These are phyloP conservation scores for Dendrocalamus sinicus DNA, from an alignment of 176 grass and related monocot species.

Conservation along the genomic window DNA sequence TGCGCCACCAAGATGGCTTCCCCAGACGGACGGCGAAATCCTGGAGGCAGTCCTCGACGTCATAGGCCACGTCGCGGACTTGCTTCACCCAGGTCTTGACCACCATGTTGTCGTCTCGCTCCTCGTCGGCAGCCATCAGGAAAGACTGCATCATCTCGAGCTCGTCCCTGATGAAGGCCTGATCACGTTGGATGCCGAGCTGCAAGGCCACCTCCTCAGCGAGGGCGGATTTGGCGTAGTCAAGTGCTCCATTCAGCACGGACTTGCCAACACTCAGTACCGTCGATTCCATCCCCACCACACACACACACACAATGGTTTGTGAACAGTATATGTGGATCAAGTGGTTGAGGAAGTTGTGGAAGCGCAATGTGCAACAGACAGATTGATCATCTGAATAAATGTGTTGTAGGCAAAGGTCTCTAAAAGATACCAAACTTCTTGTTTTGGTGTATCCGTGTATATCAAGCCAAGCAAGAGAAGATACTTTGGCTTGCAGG, in stretches of 20 bases:
- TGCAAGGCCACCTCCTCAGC: constrained; percentile 43
- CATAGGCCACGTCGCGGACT: constrained; percentile 46
- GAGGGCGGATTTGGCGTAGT: background rate
- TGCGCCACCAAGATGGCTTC: constrained; percentile 4
- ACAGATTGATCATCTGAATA: background rate
- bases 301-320: background rate
- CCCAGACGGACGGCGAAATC: background rate
- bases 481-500: background rate
- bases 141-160: constrained; percentile 53
- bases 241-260: background rate
- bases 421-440: background rate
- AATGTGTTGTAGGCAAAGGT: background rate
- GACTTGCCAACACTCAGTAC: constrained; percentile 9
- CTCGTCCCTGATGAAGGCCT: constrained; percentile 43
- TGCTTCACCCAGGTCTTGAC: constrained; percentile 55
- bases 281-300: background rate
- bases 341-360: background rate
- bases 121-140: background rate
- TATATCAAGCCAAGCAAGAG: background rate
- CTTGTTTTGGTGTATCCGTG: background rate
- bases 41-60: constrained; percentile 49
- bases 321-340: background rate
- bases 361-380: background rate
- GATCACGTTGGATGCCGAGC: constrained; percentile 30
- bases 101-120: background rate